Percentiles rank a stretch among this genome's conserved stretches.
Conservation (phyloP, 176 grass and related monocot genomes). For the Sorghum bicolor region DNA sequence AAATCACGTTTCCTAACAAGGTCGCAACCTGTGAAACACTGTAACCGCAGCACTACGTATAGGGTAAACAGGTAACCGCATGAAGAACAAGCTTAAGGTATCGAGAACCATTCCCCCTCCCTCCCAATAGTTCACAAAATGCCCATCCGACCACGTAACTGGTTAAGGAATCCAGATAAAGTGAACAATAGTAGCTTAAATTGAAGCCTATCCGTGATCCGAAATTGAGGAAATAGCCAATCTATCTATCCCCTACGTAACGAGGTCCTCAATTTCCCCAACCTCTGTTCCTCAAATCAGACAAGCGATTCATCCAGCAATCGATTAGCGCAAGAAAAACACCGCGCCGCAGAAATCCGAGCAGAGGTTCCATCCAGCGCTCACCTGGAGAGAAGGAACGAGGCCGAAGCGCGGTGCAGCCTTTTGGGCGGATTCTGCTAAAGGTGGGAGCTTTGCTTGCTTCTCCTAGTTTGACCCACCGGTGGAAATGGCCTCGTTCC, state of each 20-base stretch:
- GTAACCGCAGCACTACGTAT: neutral
- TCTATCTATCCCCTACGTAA: neutral
- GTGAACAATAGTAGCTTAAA: conserved; percentile 10
- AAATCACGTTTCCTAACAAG: neutral
- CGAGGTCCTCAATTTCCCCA: neutral
- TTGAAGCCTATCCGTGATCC: neutral
- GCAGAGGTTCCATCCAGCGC: neutral
- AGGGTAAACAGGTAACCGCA: neutral
- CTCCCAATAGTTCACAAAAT: neutral
- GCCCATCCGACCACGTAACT: neutral
- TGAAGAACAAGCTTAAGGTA: neutral
- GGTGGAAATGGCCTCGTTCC: neutral
- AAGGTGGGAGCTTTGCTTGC: neutral
- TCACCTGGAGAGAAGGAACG: neutral
- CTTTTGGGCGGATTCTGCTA: neutral
- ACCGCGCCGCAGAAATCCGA: neutral
- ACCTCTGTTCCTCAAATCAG: neutral
- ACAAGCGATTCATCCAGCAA: neutral
- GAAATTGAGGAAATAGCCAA: neutral
- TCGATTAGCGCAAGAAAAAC: neutral
- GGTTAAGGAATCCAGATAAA: neutral
- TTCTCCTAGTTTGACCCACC: conserved; percentile 22
- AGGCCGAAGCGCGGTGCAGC: neutral
- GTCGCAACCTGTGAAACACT: neutral
- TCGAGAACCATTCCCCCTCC: neutral